Percentiles rank a stretch among this genome's conserved stretches.
Conservation (phyloP, 139 green algal genomes). For the Micromonas pusilla region DNA sequence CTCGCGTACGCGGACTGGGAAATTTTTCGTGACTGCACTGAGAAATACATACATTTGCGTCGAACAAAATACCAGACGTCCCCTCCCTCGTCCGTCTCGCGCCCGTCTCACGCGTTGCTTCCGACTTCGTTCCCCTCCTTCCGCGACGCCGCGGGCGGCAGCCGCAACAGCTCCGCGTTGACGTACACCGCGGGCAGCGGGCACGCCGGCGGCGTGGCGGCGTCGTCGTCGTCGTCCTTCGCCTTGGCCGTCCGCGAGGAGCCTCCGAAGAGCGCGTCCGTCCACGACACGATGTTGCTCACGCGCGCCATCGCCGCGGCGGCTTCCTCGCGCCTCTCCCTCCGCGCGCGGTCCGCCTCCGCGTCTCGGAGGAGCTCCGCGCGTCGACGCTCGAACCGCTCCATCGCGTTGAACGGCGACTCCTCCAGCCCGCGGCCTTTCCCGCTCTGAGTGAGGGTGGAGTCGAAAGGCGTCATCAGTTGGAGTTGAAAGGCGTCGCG, state of each 20-base stretch:
- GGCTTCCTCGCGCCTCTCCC: background rate
- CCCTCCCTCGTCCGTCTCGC: too few relatives aligned
- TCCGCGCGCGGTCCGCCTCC: background rate
- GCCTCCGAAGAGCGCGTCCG: background rate
- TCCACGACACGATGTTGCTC: background rate
- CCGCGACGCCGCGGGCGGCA: too few relatives aligned
- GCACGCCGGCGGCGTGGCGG: background rate
- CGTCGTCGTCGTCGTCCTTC: background rate
- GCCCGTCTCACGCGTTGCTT: too few relatives aligned
- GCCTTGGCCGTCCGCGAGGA: background rate
- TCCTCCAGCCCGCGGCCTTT: background rate
- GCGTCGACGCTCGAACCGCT: background rate
- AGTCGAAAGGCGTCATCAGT: too few relatives aligned
- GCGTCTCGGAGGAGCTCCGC: background rate
- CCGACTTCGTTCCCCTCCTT: too few relatives aligned
- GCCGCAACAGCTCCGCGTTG: background rate
- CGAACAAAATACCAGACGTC: too few relatives aligned
- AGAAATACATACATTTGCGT: too few relatives aligned
- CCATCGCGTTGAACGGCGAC: background rate
- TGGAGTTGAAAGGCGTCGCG: too few relatives aligned
- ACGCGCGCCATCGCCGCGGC: background rate
- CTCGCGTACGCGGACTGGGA: too few relatives aligned
- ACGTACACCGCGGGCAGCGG: background rate
- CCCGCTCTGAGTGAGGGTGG: background rate
- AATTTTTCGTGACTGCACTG: too few relatives aligned